A percentile compares a stretch with the other conserved stretches of the same genome.
phyloP scores from a whole-genome alignment of 768 basidiomycete species.

The Termitomyces sp. region DNA sequence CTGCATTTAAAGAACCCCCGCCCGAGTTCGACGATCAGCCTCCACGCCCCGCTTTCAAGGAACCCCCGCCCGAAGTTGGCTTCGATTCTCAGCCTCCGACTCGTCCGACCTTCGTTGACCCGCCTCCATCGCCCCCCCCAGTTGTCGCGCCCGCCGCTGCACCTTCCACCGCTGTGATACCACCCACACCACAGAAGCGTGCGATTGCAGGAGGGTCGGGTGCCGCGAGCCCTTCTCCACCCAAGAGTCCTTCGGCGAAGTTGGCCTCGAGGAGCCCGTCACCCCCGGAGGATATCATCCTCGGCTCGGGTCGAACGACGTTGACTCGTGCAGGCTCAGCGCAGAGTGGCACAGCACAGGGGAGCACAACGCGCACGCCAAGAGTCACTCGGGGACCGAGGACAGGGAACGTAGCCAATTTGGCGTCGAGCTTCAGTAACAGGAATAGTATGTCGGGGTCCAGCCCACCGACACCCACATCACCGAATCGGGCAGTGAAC shows the following conservation, averaged over 20 bases:
- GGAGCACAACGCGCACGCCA: slow-evolving; percentile 41
- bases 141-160: slow-evolving; percentile 40
- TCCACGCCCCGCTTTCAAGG: slow-evolving; percentile 53
- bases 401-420: slow-evolving; percentile 46
- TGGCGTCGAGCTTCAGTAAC: slow-evolving; percentile 55
- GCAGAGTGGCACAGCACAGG: slow-evolving; percentile 31
- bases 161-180: slow-evolving; percentile 45
- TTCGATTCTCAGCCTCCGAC: slow-evolving; percentile 32
- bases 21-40: slow-evolving; percentile 45
- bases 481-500: slow-evolving; percentile 40
- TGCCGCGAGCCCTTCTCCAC: slow-evolving; percentile 32
- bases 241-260: slow-evolving; percentile 27
- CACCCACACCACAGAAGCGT: slow-evolving; percentile 52
- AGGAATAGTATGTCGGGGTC: slow-evolving; percentile 40
- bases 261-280: slow-evolving; percentile 44
- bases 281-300: slow-evolving; percentile 37
- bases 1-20: slow-evolving; percentile 59
- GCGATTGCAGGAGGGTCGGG: slow-evolving; percentile 32
- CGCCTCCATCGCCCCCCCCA: slow-evolving; percentile 37
- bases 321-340: slow-evolving; percentile 50
- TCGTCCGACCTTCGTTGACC: slow-evolving; percentile 43
- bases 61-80: slow-evolving; percentile 61
- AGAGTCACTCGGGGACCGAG: slow-evolving; percentile 50
- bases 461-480: slow-evolving; percentile 22
- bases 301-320: slow-evolving; percentile 35